Evolutionary conservation across 2,329 filamentous ascomycete species (phyloP), one percentile per base, ranked within the genome.

Genomic region (Sporothrix luriei): DNA sequence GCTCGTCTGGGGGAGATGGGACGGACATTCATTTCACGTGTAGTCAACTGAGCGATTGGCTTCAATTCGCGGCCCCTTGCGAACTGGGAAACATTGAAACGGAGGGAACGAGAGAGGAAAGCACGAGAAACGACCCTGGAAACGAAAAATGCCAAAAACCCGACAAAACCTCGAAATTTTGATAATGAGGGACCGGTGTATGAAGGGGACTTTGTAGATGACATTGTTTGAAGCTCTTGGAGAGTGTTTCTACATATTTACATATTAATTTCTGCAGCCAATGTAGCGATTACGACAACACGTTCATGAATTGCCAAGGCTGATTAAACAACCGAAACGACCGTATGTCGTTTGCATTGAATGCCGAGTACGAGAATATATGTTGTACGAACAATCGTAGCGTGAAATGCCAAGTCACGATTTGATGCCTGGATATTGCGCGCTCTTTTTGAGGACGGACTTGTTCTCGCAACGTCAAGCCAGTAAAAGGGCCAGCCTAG

Each of bases 11-110:
- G 33, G 33, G 9, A 1, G 33, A 33, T 38, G 19, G 7, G 13
- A 26, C n/a, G n/a, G 33, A 13, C 19, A 40, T 19, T 43, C 24
- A 62, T 40, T 40, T 59, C 55, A 59, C 55, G 33, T 59, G 55
- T n/a, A n/a, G n/a, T n/a, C n/a, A n/a, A n/a, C n/a, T n/a, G n/a
- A n/a, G n/a, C n/a, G n/a, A n/a, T n/a, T n/a, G n/a, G n/a, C n/a
- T n/a, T n/a, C n/a, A n/a, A n/a, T n/a, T 40, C 29, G 29, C 19
- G 16, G 14, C 11, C 33, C n/a, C n/a, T n/a, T n/a, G n/a, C n/a
- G n/a, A 59, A 52, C 38, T 3, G 38, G 55, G 55, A 40, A 40
- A 16, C 55, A 19, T 40, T 59, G 55, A 11, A 61, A 40, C 33
- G 24, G 33, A 57, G 54, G 38, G 54, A 33, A 16, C 19, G 54